Conservation (phyloP, 2,329 filamentous ascomycete genomes). For the Penicillium vulpinum region DNA sequence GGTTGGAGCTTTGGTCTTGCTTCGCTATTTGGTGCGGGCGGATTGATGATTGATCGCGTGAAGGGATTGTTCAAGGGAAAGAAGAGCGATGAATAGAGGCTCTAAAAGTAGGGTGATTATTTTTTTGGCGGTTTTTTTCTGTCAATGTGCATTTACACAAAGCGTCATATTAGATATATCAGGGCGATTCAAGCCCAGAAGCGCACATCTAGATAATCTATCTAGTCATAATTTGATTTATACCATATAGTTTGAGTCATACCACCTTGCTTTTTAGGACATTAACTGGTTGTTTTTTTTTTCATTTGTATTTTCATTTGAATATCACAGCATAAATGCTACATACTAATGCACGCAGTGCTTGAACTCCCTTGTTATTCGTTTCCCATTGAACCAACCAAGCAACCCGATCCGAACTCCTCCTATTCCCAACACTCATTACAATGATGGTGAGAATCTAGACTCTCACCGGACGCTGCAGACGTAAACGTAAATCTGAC, state of each 20-base stretch:
- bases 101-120: slow-evolving; percentile 4
- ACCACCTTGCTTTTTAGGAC: neutral
- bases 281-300: neutral
- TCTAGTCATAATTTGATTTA: neutral
- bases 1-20: slow-evolving; percentile 71
- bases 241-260: neutral
- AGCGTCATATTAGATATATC: slow-evolving; percentile 8
- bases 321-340: neutral
- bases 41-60: slow-evolving; percentile 40
- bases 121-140: neutral
- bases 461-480: neutral
- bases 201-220: neutral
- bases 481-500: neutral
- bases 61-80: slow-evolving; percentile 30
- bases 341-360: neutral
- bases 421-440: neutral
- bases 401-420: neutral
- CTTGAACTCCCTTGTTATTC: neutral
- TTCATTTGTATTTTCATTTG: neutral
- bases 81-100: slow-evolving; percentile 20
- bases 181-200: neutral
- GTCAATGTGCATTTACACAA: slow-evolving; percentile 25
- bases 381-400: neutral
- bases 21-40: slow-evolving; percentile 53
- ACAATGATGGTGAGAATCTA: neutral